Evolutionary conservation across 78 protist genomes (phyloP).

Genomic region (Dictyostelium capitatum): DNA sequence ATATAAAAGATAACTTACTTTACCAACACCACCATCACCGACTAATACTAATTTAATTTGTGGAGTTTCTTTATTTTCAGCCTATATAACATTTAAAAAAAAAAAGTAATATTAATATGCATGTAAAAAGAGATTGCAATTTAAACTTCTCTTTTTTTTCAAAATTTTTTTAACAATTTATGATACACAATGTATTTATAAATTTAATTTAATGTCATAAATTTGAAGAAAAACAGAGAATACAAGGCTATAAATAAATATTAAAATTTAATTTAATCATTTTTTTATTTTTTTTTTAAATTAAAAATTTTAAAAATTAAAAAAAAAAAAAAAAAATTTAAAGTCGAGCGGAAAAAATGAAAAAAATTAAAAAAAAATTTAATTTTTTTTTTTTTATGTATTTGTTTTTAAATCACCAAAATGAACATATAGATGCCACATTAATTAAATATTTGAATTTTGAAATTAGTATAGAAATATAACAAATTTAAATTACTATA

Average conservation of each 20-base stretch:
- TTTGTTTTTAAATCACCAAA: neutral
- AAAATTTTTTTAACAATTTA: neutral
- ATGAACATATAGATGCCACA: too few relatives aligned
- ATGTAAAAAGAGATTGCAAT: neutral
- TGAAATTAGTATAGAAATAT: too few relatives aligned
- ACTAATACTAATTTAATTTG: slow-evolving; percentile 79
- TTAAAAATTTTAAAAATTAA: neutral
- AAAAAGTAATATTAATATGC: neutral
- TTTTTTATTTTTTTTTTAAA: neutral
- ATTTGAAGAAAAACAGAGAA: too few relatives aligned
- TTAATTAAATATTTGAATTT: too few relatives aligned
- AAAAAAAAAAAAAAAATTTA: neutral
- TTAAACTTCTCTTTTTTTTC: too few relatives aligned
- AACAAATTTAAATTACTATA: too few relatives aligned
- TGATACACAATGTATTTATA: too few relatives aligned
- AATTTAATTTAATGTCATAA: too few relatives aligned
- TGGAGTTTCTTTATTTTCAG: neutral
- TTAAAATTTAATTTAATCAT: neutral
- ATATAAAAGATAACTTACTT: neutral
- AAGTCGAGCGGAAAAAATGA: neutral
- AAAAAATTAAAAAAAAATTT: neutral
- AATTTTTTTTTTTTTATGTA: too few relatives aligned
- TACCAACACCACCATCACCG: slow-evolving; percentile 91
- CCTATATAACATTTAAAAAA: neutral
- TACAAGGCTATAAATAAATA: neutral